These are phyloP conservation scores for Cyclostephanos tholiformis DNA, from an alignment of 108 stramenopile species.

Conservation along the genomic window DNA sequence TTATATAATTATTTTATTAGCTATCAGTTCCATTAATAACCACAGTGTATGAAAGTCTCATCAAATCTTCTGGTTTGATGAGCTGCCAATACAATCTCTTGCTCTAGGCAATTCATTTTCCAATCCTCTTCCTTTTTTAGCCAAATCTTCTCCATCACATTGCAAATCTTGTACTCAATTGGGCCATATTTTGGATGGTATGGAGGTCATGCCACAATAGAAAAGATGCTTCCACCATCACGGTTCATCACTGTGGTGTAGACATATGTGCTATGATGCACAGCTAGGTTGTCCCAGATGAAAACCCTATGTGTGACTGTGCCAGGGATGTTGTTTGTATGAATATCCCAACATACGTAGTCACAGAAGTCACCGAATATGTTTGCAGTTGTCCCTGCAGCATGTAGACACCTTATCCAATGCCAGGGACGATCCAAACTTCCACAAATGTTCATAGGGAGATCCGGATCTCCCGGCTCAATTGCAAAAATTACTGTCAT, in stretches of 20 bases:
- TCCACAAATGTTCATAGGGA: neutral
- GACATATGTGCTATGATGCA: conserved; percentile 18
- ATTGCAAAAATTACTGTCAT: conserved; percentile 5
- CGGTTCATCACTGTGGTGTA: conserved; percentile 15
- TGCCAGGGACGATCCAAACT: conserved; percentile 4
- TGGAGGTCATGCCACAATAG: conserved; percentile 16
- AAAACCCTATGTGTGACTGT: conserved; percentile 14
- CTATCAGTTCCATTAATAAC: conserved; percentile 6
- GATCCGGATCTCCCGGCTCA: conserved; percentile 7
- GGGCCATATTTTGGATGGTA: too few species aligned
- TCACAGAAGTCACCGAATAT: conserved; percentile 18
- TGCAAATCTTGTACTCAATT: conserved; percentile 19
- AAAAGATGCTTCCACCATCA: neutral
- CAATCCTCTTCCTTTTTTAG: neutral
- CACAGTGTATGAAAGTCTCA: neutral
- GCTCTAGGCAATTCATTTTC: conserved; percentile 2
- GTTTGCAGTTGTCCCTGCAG: conserved; percentile 4
- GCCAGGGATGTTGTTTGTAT: neutral
- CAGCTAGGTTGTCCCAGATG: conserved; percentile 20
- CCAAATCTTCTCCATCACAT: neutral
- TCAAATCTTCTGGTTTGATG: neutral
- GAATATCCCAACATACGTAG: conserved; percentile 7
- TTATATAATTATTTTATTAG: too few species aligned
- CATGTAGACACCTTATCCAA: conserved; percentile 5
- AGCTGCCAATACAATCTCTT: neutral